Evolutionary conservation across 805 yeast genomes (phyloP).

Genomic region (Yamadazyma laniorum): DNA sequence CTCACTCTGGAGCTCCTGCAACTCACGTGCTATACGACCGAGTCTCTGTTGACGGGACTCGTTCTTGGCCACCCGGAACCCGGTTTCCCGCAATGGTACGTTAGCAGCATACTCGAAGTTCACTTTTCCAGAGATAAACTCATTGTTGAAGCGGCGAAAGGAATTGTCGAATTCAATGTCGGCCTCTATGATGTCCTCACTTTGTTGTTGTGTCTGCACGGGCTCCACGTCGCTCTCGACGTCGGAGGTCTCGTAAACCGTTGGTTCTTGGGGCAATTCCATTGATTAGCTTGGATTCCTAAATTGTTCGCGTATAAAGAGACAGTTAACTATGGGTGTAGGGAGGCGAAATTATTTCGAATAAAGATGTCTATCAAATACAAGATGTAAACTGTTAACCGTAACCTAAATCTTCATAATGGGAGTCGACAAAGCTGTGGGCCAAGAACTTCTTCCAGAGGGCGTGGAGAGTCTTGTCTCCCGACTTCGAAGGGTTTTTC

Average conservation of each 20-base stretch:
- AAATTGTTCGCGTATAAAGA: no score
- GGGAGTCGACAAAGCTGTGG: constrained; percentile 63
- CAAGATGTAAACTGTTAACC: no score
- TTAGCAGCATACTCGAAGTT: constrained; percentile 39
- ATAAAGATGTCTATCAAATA: no score
- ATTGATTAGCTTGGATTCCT: no score
- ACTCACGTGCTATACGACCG: constrained; percentile 36
- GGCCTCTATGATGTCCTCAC: constrained; percentile 19
- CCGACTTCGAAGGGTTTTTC: constrained; percentile 12
- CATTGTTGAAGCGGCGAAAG: constrained; percentile 12
- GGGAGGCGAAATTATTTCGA: no score
- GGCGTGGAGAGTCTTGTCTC: constrained; percentile 24
- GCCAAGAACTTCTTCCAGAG: constrained; percentile 58
- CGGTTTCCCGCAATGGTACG: constrained; percentile 19
- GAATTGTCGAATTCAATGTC: constrained; percentile 10
- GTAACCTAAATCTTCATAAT: constrained; percentile 53
- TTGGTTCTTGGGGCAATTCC: constrained; percentile 15
- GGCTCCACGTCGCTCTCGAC: constrained; percentile 28
- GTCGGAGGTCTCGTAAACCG: constrained; percentile 49
- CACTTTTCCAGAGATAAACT: constrained; percentile 21
- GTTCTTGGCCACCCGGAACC: constrained; percentile 18
- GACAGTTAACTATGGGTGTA: no score
- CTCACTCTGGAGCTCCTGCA: constrained; percentile 32
- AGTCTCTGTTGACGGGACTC: constrained; percentile 42
- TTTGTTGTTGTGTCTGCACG: constrained; percentile 1